Evolutionary conservation across 106 monocot species (phyloP).

Genomic region (Ottelia alismoides): DNA sequence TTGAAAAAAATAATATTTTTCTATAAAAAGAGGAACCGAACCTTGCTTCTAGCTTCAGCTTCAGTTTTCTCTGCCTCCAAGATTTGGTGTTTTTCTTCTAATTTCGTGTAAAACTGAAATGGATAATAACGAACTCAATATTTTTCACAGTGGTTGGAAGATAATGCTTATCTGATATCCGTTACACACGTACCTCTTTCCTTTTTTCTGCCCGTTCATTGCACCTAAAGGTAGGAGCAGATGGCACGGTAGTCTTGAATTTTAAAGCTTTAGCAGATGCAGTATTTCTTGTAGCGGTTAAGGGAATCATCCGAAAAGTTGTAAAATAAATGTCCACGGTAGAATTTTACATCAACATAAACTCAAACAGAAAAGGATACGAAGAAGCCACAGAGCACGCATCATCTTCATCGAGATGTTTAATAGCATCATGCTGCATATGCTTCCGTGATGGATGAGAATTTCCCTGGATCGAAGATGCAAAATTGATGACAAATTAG

Average conservation of each 20-base stretch:
- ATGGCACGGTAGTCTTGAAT: slow-evolving; percentile 31
- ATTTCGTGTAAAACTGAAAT: too few relatives aligned
- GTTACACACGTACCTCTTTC: slow-evolving; percentile 39
- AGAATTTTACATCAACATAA: neutral
- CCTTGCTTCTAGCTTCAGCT: too few relatives aligned
- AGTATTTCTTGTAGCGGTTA: slow-evolving; percentile 19
- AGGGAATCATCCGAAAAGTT: slow-evolving; percentile 6
- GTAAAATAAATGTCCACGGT: neutral
- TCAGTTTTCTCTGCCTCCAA: too few relatives aligned
- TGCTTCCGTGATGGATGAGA: slow-evolving; percentile 28
- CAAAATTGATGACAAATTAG: neutral
- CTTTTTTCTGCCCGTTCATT: slow-evolving; percentile 82
- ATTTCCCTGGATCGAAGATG: slow-evolving; percentile 17
- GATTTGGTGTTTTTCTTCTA: too few relatives aligned
- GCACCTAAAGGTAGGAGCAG: slow-evolving; percentile 66
- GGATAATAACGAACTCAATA: too few relatives aligned
- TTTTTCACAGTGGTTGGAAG: too few relatives aligned
- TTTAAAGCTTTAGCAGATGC: slow-evolving; percentile 37
- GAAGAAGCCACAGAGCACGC: slow-evolving; percentile 47
- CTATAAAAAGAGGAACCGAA: too few relatives aligned
- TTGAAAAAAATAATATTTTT: too few relatives aligned
- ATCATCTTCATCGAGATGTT: slow-evolving; percentile 42
- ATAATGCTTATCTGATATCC: too few relatives aligned
- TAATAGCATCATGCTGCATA: slow-evolving; percentile 29
- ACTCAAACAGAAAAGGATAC: slow-evolving; percentile 24